phyloP scores from a whole-genome alignment of 257 asterid species.

The Eucommia ulmoides region DNA sequence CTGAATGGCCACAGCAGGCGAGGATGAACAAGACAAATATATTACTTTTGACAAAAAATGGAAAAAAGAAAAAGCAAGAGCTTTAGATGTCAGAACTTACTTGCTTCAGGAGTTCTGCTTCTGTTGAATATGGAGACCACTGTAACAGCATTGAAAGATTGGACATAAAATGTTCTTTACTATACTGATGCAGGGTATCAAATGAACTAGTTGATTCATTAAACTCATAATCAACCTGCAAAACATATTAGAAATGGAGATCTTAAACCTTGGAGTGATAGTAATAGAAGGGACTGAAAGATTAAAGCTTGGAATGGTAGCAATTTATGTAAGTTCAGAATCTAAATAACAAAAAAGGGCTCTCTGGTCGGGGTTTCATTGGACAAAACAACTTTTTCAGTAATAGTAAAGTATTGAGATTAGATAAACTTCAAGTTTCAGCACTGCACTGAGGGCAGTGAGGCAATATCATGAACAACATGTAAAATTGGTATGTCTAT shows the following conservation, averaged over 20 bases:
- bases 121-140: slow-evolving; percentile 81
- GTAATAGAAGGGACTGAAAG: no score
- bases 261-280: no score
- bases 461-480: no score
- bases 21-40: not conserved
- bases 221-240: slow-evolving; percentile 73
- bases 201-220: slow-evolving; percentile 30
- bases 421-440: no score
- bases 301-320: no score
- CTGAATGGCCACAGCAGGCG: not conserved
- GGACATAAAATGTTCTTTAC: slow-evolving; percentile 27
- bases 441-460: no score
- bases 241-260: not conserved
- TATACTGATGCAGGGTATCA: slow-evolving; percentile 33
- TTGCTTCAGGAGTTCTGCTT: slow-evolving; percentile 67
- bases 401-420: no score
- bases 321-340: no score
- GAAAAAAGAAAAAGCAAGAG: not conserved
- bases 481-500: no score
- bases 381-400: no score
- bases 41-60: not conserved
- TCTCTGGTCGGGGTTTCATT: no score
- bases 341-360: no score
- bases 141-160: slow-evolving; percentile 59
- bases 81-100: slow-evolving; percentile 27